Evolutionary conservation across 2,329 filamentous ascomycete genomes (phyloP).

Genomic region (Aspergillus pseudotamarii): DNA sequence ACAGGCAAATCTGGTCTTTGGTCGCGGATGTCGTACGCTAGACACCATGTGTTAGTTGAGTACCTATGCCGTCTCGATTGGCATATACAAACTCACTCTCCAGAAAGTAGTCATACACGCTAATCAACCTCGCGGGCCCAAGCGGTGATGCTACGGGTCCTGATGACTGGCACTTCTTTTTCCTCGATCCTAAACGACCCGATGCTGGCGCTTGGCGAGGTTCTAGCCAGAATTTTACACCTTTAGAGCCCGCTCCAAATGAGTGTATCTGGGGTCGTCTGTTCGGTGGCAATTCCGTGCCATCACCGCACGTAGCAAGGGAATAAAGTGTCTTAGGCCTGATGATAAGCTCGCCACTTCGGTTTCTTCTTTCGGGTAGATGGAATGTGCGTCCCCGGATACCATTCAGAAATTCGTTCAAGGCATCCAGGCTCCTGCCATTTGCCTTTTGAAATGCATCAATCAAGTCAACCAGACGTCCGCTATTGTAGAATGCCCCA

Average conservation of each 20-base stretch:
- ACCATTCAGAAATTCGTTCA: background rate
- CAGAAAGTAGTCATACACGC: constrained; percentile 25
- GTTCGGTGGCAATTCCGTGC: background rate
- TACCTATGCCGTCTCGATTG: too few species aligned
- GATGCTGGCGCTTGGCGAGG: background rate
- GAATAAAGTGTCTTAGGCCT: constrained; percentile 1
- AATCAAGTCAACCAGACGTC: background rate
- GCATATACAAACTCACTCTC: constrained; percentile 15
- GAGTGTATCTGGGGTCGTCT: background rate
- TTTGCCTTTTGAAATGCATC: background rate
- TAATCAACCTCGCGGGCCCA: constrained; percentile 17
- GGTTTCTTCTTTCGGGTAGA: background rate
- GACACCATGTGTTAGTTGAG: background rate
- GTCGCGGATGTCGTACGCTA: constrained; percentile 40
- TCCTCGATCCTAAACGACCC: background rate
- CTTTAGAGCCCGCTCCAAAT: constrained; percentile 5
- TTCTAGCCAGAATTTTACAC: constrained; percentile 7
- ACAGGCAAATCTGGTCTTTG: constrained; percentile 52
- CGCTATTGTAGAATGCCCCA: background rate
- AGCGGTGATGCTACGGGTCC: background rate
- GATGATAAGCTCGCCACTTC: background rate
- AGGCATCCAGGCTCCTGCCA: background rate
- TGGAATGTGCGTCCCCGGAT: background rate
- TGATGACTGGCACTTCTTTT: background rate
- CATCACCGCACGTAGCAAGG: constrained; percentile 6